Evolutionary conservation across 73 alveolate genomes (phyloP).

Genomic region (Paramecium pentaurelia): DNA sequence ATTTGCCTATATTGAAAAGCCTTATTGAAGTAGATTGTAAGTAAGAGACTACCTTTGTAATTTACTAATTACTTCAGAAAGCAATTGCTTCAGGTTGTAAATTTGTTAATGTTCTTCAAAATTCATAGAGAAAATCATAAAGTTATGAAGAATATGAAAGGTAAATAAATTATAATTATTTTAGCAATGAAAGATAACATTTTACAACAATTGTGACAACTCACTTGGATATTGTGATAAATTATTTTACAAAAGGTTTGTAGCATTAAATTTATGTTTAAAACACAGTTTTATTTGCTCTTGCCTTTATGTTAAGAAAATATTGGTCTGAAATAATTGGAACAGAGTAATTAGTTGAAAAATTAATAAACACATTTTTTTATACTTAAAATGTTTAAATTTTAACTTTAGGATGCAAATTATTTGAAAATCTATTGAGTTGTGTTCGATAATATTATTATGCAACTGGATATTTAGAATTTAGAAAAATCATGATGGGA

Average conservation of each 20-base stretch:
- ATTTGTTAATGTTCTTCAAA: neutral
- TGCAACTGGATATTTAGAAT: conserved; percentile 35
- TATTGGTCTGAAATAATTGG: neutral
- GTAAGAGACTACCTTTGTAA: neutral
- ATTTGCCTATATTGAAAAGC: neutral
- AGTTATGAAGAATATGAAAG: neutral
- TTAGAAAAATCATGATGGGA: conserved; percentile 34
- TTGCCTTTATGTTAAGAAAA: neutral
- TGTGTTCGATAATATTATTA: neutral
- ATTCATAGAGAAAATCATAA: neutral
- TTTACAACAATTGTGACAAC: neutral
- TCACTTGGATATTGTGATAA: neutral
- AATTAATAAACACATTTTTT: neutral
- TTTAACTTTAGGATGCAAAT: neutral
- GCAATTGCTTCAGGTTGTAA: neutral
- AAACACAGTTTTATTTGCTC: neutral
- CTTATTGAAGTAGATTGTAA: neutral
- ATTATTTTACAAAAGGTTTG: neutral
- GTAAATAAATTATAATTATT: neutral
- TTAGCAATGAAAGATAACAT: neutral
- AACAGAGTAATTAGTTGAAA: neutral
- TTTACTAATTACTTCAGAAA: neutral
- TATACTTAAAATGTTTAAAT: neutral
- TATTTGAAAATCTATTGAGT: neutral
- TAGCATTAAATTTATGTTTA: neutral